Evolutionary conservation across 225 moss, liverwort and hornwort genomes (phyloP).

Genomic region (Marchantia paleacea): DNA sequence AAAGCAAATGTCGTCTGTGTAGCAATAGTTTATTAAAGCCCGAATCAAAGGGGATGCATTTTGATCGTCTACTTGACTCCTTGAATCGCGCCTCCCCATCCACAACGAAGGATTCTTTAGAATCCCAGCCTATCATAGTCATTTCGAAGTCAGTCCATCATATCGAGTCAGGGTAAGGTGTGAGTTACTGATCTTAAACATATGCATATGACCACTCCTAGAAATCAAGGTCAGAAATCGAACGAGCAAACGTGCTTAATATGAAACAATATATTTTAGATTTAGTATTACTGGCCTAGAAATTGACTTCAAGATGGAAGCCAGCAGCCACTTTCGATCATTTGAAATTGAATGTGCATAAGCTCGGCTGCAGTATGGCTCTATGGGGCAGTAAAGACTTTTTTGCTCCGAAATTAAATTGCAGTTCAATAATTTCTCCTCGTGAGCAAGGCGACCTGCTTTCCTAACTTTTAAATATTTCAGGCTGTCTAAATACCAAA

Average conservation of each 20-base stretch:
- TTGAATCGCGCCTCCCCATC: neutral
- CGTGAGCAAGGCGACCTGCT: no score
- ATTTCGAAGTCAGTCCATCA: neutral
- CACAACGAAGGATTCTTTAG: neutral
- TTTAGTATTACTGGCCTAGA: no score
- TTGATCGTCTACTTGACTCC: neutral
- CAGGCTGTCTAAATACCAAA: no score
- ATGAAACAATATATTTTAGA: no score
- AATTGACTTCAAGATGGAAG: neutral
- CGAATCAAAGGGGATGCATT: slow-evolving; percentile 16
- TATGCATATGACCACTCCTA: neutral
- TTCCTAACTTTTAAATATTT: no score
- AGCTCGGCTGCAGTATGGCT: no score
- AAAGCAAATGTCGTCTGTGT: slow-evolving; percentile 26
- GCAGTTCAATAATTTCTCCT: no score
- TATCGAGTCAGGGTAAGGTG: neutral
- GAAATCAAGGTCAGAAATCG: neutral
- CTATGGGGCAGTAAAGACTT: no score
- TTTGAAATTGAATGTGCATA: no score
- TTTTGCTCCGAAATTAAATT: no score
- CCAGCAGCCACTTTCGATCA: neutral
- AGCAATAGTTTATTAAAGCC: slow-evolving; percentile 23
- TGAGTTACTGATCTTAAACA: neutral
- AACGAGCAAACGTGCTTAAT: no score
- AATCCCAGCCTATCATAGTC: neutral